Conservation (phyloP, 116 monocot genomes). For the Zostera marina region DNA sequence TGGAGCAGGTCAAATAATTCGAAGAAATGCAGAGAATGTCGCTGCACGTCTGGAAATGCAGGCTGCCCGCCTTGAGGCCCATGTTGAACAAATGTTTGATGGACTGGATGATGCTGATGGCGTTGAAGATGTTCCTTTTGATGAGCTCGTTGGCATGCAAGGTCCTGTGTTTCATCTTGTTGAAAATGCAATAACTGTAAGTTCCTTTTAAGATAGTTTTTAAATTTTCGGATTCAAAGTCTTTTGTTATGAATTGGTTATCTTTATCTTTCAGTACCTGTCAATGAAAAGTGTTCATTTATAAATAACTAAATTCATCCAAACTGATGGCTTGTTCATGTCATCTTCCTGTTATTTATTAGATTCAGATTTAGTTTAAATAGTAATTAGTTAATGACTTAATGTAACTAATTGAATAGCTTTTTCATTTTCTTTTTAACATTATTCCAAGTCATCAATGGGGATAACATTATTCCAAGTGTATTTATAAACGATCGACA, state of each 20-base stretch:
- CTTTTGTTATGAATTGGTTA: background rate
- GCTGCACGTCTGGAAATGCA: slow-evolving; percentile 89
- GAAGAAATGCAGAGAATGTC: slow-evolving; percentile 98
- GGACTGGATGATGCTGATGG: slow-evolving; percentile 98
- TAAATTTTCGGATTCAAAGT: no score
- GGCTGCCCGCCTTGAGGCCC: slow-evolving; percentile 85
- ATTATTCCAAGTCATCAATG: no score
- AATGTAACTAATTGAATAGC: no score
- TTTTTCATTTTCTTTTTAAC: no score
- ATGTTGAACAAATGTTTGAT: slow-evolving; percentile 98
- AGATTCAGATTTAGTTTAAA: no score
- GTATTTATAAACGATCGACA: no score
- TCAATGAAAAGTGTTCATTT: background rate
- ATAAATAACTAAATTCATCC: no score
- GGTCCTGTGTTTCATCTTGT: slow-evolving; percentile 94
- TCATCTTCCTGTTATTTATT: no score
- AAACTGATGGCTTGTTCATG: no score
- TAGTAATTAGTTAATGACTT: no score
- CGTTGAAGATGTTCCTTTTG: slow-evolving; percentile 95
- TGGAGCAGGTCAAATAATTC: slow-evolving; percentile 72
- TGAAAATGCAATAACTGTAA: slow-evolving; percentile 97
- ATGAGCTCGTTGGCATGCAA: slow-evolving; percentile 98
- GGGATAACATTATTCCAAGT: no score
- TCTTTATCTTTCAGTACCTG: background rate
- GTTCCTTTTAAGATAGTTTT: slow-evolving; percentile 5